Evolutionary conservation across 352 stramenopile species (phyloP), one percentile per base, ranked within the genome.

Genomic region (Globisporangium cylindrosporum): DNA sequence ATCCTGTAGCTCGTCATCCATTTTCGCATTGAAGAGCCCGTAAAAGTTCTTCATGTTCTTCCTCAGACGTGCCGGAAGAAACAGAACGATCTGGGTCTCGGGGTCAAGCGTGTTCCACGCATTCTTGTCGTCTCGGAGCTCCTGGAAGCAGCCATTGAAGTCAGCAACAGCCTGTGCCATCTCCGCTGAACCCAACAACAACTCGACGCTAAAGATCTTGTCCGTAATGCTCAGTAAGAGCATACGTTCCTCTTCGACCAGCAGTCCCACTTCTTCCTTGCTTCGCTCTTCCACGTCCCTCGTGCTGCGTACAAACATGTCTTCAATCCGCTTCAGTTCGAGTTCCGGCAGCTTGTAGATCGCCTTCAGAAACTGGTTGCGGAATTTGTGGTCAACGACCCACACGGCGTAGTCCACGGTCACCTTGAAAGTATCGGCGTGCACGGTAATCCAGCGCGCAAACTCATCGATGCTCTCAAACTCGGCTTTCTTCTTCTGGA

Each of bases 161-260:
- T 12, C 41, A 2, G 34, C 20, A 2, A 5, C 24, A 2, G 56
- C 56, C 7, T 15, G 29, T 8, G 70, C 8, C 20, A 29, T n/a
- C 24, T 62, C 62, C 14, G 22, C 9, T 4, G 32, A 66, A 7
- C 73, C 64, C 49, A 74, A 27, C 15, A 84, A 15, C 9, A 78
- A 10, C 2, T 84, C 72, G 36, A 89, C 58, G 14, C 72, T 66
- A 22, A 86, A 84, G 18, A 86, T 56, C 12, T 41, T 69, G 12
- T 69, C 57, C 1, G 68, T 59, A 22, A 72, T 32, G 0, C 18
- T 25, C 10, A 82, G 9, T 9, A 82, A 3, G n/a, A 22, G 59
- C 0, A 36, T 55, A 1, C 73, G 70, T 12, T 55, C 25, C 5
- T 84, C 73, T n/a, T 80, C 72, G 8, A 76, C 67, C 1, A 73